Conservation (phyloP, 805 yeast genomes). For the Lipomyces mesembrius region DNA sequence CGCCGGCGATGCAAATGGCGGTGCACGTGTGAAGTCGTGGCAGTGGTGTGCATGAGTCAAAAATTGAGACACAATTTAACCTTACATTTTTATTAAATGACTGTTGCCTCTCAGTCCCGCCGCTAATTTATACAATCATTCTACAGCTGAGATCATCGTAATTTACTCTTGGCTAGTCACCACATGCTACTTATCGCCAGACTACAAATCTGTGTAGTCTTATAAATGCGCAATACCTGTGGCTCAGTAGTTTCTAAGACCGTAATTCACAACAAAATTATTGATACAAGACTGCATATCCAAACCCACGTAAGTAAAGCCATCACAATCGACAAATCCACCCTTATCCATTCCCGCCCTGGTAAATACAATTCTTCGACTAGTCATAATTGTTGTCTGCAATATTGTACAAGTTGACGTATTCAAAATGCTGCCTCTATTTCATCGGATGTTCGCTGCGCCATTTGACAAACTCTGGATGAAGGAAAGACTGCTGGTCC, state of each 20-base stretch:
- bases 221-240: too few species aligned
- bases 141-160: too few species aligned
- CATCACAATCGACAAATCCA: too few species aligned
- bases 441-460: constrained; percentile 2
- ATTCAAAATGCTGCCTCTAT: neutral
- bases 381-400: neutral
- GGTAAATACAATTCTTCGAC: neutral
- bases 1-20: neutral
- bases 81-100: too few species aligned
- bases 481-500: constrained; percentile 27
- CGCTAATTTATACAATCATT: too few species aligned
- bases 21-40: neutral
- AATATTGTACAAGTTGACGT: neutral
- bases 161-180: too few species aligned
- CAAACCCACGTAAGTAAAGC: neutral
- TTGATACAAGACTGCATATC: neutral
- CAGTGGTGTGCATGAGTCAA: neutral
- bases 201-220: too few species aligned
- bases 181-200: too few species aligned
- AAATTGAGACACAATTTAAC: too few species aligned
- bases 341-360: too few species aligned
- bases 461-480: constrained; percentile 35
- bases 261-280: neutral
- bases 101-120: too few species aligned
- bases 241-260: too few species aligned